Evolutionary conservation across 2,329 filamentous ascomycete species (phyloP).

Genomic region (Metarhizium sp.): DNA sequence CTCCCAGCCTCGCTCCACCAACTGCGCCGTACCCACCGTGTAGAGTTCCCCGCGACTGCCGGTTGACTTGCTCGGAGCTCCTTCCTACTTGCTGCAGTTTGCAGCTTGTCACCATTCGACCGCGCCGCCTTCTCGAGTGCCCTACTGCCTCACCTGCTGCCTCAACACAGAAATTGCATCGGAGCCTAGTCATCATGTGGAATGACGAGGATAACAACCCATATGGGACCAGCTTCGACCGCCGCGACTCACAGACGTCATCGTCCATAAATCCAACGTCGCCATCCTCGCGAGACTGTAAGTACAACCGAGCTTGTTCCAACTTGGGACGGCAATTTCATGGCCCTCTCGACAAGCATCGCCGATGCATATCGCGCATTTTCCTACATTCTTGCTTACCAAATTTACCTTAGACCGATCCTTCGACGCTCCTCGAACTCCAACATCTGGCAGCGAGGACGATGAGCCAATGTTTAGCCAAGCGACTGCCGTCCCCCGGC

Average conservation of each 20-base stretch:
- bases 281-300: conserved; percentile 47
- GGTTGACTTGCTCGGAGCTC: not conserved
- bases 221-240: conserved; percentile 84
- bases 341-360: not conserved
- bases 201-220: conserved; percentile 98
- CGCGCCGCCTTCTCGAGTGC: not conserved
- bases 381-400: not conserved
- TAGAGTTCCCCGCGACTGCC: conserved; percentile 2
- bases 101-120: not conserved
- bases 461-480: conserved; percentile 38
- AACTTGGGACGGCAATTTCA: not conserved
- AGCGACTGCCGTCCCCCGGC: conserved; percentile 16
- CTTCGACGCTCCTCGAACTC: conserved; percentile 62
- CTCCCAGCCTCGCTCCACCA: conserved; percentile 1
- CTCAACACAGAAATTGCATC: not conserved
- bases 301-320: conserved; percentile 22
- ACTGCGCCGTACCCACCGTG: conserved; percentile 3
- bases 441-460: conserved; percentile 59
- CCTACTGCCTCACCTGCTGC: not conserved
- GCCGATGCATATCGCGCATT: not conserved
- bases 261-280: conserved; percentile 57
- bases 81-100: not conserved
- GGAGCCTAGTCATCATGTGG: conserved; percentile 58
- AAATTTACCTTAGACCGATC: conserved; percentile 17
- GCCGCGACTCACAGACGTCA: conserved; percentile 69